Base-by-base conservation (phyloP, 2,329 filamentous ascomycete genomes). In the Coleophoma cylindrospora region DNA sequence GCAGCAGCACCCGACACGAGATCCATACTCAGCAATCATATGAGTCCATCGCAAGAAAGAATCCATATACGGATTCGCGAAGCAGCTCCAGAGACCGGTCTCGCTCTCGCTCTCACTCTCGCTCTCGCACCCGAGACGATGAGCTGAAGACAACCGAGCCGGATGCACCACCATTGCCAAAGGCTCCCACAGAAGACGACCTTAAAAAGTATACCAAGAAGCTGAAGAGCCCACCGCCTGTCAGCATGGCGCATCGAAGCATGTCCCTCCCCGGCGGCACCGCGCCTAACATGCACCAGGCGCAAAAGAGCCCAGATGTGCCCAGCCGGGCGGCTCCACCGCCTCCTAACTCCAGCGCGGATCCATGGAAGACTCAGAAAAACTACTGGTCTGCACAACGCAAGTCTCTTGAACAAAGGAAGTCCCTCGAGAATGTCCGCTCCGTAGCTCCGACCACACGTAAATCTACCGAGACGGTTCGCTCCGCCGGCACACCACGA, bases 341-440 rank as follows among this genome's bases (percentile, higher is more conserved):
- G 9, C 27, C 27, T 2, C 3, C 38, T 14, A 19, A 19, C 14
- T 38, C 43, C 7, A 22, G 40, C 12, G 14, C 12, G 3, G 53
- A 53, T 41, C 47, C 45, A 10, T 61, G 57, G 55, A 51, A 44
- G 7, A 22, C 47, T 14, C 36, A 57, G 19, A 38, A 51, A 9
- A 50, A 38, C n/a, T 46, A 49, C 33, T 55, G 54, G 52, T 49
- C 53, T 3, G 33, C 48, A 19, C 43, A 54, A 13, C 43, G 54
- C 14, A 47, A 57, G 37, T 52, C 48, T 2, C 52, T 54, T 32
- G 52, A 50, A 14, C 53, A 54, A 17, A 47, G 43, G 6, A 50
- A 49, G 22, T 53, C 50, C 15, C 47, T 57, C n/a, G 54, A 58
- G 48, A 11, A 27, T 27, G 27, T 45, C 34, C 21, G 41, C 38